Conservation (phyloP, 2,329 filamentous ascomycete species). For the Colletotrichum salicis region DNA sequence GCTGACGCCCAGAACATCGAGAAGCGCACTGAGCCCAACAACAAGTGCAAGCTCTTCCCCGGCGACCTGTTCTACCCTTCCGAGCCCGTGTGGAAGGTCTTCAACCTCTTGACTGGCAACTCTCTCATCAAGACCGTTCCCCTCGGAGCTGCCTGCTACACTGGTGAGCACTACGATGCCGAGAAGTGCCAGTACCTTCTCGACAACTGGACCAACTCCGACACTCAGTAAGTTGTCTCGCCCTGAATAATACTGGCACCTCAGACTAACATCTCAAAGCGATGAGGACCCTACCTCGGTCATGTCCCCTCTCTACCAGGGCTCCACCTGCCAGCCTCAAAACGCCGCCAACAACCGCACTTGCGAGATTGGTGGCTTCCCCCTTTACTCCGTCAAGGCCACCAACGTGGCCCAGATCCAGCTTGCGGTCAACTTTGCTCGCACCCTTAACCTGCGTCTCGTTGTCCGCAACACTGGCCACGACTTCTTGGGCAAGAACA, state of each 20-base stretch:
- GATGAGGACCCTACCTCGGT: constrained; percentile 51
- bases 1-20: constrained; percentile 32
- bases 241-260: background rate
- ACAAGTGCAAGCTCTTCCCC: constrained; percentile 46
- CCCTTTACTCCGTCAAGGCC: constrained; percentile 53
- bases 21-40: constrained; percentile 37
- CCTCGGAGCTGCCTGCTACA: constrained; percentile 46
- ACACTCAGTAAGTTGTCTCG: constrained; percentile 37
- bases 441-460: constrained; percentile 58
- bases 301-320: constrained; percentile 54
- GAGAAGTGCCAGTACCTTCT: constrained; percentile 41
- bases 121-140: constrained; percentile 47
- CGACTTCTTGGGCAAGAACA: constrained; percentile 63
- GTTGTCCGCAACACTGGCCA: constrained; percentile 65
- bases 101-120: constrained; percentile 47
- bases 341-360: constrained; percentile 39
- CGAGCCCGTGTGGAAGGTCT: constrained; percentile 43
- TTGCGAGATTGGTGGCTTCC: constrained; percentile 55
- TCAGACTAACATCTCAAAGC: constrained; percentile 37
- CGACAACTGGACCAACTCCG: constrained; percentile 42
- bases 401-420: constrained; percentile 57
- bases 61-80: constrained; percentile 43
- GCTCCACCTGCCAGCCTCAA: constrained; percentile 48
- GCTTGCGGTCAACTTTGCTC: constrained; percentile 58
- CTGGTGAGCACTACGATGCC: constrained; percentile 41